These are phyloP conservation scores for Auricularia heimuer DNA, from an alignment of 768 basidiomycete genomes.

Conservation along the genomic window DNA sequence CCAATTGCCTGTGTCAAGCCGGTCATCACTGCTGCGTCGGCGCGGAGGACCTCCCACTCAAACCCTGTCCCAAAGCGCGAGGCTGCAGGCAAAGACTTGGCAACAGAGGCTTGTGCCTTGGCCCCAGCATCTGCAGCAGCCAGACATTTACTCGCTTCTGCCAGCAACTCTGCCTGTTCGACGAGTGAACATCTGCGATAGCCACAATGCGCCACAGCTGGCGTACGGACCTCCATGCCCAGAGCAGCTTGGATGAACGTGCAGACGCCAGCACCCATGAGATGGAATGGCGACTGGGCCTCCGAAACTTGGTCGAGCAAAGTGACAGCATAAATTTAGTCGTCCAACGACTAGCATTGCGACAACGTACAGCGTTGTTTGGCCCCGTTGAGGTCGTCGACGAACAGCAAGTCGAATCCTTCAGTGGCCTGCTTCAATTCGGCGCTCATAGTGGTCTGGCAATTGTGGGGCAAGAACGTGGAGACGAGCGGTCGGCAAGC, in stretches of 20 bases:
- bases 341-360: conserved; percentile 27
- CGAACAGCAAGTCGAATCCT: conserved; percentile 65
- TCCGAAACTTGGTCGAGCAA: not conserved
- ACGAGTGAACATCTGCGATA: not conserved
- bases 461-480: too few species aligned
- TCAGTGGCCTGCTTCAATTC: conserved; percentile 19
- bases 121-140: conserved; percentile 51
- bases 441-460: not conserved
- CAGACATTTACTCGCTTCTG: conserved; percentile 50
- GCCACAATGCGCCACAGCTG: not conserved
- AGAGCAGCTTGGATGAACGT: conserved; percentile 69
- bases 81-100: conserved; percentile 21
- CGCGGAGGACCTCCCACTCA: conserved; percentile 69
- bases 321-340: conserved; percentile 16
- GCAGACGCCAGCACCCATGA: conserved; percentile 60
- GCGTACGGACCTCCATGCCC: conserved; percentile 58
- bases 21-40: conserved; percentile 60
- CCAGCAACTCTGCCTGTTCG: conserved; percentile 45
- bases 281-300: conserved; percentile 54
- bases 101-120: conserved; percentile 36
- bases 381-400: conserved; percentile 53
- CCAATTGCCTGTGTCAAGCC: conserved; percentile 63
- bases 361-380: conserved; percentile 17
- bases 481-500: too few species aligned
- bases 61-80: conserved; percentile 49